Evolutionary conservation across 2,329 filamentous ascomycete genomes (phyloP).

Genomic region (Bipolaris oryzae): DNA sequence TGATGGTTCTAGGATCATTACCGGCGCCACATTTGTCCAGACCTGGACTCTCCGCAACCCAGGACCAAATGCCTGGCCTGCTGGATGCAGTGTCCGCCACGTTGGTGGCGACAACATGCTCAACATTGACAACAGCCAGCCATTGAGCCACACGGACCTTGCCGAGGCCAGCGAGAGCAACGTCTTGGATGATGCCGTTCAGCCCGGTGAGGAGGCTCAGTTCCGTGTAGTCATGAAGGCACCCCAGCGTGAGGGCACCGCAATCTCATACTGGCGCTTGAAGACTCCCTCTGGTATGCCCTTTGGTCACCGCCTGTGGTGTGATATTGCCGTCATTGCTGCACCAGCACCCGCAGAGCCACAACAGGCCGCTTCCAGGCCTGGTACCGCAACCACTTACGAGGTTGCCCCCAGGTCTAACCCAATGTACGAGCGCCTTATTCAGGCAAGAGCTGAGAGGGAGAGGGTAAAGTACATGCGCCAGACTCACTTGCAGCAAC

Average conservation of each 20-base stretch:
- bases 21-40: slow-evolving; percentile 80
- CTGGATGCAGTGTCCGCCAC: slow-evolving; percentile 87
- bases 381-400: slow-evolving; percentile 20
- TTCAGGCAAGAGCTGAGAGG: slow-evolving; percentile 34
- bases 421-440: slow-evolving; percentile 31
- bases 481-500: slow-evolving; percentile 26
- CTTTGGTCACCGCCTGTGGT: slow-evolving; percentile 95
- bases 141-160: slow-evolving; percentile 78
- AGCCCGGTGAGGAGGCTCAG: slow-evolving; percentile 73
- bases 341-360: slow-evolving; percentile 14
- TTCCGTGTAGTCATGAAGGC: slow-evolving; percentile 89
- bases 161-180: slow-evolving; percentile 83
- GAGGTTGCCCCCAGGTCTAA: slow-evolving; percentile 22
- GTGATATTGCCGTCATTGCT: slow-evolving; percentile 74
- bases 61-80: slow-evolving; percentile 79
- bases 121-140: slow-evolving; percentile 78
- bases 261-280: slow-evolving; percentile 96
- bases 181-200: slow-evolving; percentile 70
- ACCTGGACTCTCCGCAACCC: slow-evolving; percentile 91
- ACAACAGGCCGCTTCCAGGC: not conserved
- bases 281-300: slow-evolving; percentile 79
- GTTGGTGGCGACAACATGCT: slow-evolving; percentile 97
- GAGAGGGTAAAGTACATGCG: slow-evolving; percentile 31
- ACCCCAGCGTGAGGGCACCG: slow-evolving; percentile 74
- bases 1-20: slow-evolving; percentile 75